Conservation (phyloP, 2,329 filamentous ascomycete species). For the Trichophyton verrucosum region DNA sequence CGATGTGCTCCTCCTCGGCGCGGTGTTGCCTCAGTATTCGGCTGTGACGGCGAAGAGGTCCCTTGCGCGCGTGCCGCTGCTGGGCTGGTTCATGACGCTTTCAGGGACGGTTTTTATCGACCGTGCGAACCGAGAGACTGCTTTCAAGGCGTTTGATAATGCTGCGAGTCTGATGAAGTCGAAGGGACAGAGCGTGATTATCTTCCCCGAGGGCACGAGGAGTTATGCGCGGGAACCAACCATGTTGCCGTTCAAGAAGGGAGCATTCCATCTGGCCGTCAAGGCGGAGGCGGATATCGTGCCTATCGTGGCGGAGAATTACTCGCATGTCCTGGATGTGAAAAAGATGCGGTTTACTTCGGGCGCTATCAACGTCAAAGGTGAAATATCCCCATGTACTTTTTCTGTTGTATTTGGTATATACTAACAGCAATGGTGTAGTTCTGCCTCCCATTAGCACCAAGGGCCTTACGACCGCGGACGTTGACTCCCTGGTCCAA, state of each 20-base stretch:
- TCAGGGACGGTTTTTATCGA: slow-evolving; percentile 93
- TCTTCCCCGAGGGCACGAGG: slow-evolving; percentile 68
- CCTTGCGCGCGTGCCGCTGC: slow-evolving; percentile 64
- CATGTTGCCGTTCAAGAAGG: slow-evolving; percentile 95
- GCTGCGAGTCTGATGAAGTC: slow-evolving; percentile 68
- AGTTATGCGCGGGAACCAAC: slow-evolving; percentile 73
- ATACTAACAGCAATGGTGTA: slow-evolving; percentile 23
- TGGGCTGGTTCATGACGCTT: slow-evolving; percentile 89
- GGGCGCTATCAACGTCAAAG: slow-evolving; percentile 62
- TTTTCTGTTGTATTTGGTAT: not conserved
- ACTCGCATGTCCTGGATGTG: slow-evolving; percentile 57
- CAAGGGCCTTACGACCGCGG: slow-evolving; percentile 55
- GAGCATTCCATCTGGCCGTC: slow-evolving; percentile 89
- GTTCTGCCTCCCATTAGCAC: slow-evolving; percentile 75
- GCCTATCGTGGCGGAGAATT: slow-evolving; percentile 70
- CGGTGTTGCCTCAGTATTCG: slow-evolving; percentile 81
- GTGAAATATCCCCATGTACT: slow-evolving; percentile 33
- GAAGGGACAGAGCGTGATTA: slow-evolving; percentile 49
- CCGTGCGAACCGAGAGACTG: slow-evolving; percentile 68
- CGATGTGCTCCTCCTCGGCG: slow-evolving; percentile 81
- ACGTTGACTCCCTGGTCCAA: slow-evolving; percentile 62
- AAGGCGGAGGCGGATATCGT: slow-evolving; percentile 90
- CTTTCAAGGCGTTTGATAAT: slow-evolving; percentile 70
- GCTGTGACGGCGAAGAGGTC: slow-evolving; percentile 85
- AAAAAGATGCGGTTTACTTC: slow-evolving; percentile 53